Evolutionary conservation across 78 protist species (phyloP).

Genomic region (Dictyostelium firmibasis): DNA sequence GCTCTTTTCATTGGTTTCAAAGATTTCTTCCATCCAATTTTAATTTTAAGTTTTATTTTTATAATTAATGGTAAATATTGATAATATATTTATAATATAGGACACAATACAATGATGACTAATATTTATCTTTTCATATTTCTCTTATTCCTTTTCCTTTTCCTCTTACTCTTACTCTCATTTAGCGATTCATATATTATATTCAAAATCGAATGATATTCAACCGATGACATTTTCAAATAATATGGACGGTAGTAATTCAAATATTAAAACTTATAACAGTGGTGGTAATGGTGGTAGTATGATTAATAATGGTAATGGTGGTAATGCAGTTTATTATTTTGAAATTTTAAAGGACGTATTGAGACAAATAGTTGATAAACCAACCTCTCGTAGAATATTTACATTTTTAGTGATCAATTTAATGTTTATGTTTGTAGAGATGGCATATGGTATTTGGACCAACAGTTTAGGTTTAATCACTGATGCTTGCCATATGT

Average conservation of each 20-base stretch:
- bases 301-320: background rate
- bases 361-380: slow-evolving; percentile 47
- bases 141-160: background rate
- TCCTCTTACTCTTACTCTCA: too few species aligned
- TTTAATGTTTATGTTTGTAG: slow-evolving; percentile 93
- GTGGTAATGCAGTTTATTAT: background rate
- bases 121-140: too few species aligned
- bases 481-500: slow-evolving; percentile 98
- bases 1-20: slow-evolving; percentile 26
- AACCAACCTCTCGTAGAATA: slow-evolving; percentile 83
- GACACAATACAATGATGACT: too few species aligned
- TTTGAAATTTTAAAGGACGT: slow-evolving; percentile 26
- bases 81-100: background rate
- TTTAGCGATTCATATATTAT: slow-evolving; percentile 64
- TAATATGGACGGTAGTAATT: background rate
- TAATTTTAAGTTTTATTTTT: slow-evolving; percentile 35
- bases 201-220: slow-evolving; percentile 7
- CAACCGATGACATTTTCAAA: background rate
- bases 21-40: slow-evolving; percentile 6
- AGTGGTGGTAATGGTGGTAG: background rate
- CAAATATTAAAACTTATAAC: background rate
- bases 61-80: slow-evolving; percentile 29
- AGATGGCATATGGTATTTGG: slow-evolving; percentile 94
- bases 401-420: slow-evolving; percentile 89
- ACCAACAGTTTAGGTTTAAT: slow-evolving; percentile 95